phyloP scores from a whole-genome alignment of 805 yeast genomes.

The Candida sakaeoensis region DNA sequence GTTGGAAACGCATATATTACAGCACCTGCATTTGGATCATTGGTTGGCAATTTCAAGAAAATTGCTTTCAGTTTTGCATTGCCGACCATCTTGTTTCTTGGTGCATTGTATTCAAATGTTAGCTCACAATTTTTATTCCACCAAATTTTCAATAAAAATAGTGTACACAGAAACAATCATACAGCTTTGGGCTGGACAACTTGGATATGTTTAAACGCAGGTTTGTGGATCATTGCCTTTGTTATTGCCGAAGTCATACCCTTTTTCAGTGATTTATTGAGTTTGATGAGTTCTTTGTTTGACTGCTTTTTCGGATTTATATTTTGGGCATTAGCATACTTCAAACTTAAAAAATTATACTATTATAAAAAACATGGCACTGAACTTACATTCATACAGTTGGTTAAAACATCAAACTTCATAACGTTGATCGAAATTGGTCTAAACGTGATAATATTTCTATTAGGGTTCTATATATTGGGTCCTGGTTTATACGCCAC shows the following conservation, averaged over 20 bases:
- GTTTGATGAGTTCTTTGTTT: conserved; percentile 57
- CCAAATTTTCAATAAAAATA: conserved; percentile 38
- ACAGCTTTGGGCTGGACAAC: conserved; percentile 50
- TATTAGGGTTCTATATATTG: conserved; percentile 49
- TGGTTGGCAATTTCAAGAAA: conserved; percentile 44
- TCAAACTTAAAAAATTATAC: conserved; percentile 35
- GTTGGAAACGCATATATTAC: conserved; percentile 53
- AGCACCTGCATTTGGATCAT: conserved; percentile 59
- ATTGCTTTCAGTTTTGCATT: conserved; percentile 58
- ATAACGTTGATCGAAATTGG: conserved; percentile 35
- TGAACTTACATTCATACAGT: conserved; percentile 14
- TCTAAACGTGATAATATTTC: conserved; percentile 35
- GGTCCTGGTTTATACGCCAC: conserved; percentile 61
- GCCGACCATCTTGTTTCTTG: conserved; percentile 56
- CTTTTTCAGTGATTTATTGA: conserved; percentile 54
- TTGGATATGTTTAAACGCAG: conserved; percentile 44
- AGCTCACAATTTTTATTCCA: conserved; percentile 51
- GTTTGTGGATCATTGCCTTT: conserved; percentile 51
- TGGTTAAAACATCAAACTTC: conserved; percentile 21
- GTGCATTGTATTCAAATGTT: conserved; percentile 53
- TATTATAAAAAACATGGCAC: conserved; percentile 16
- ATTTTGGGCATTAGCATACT: conserved; percentile 59
- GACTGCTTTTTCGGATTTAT: conserved; percentile 67
- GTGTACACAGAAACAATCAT: conserved; percentile 44
- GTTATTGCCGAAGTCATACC: conserved; percentile 63